phyloP scores from a whole-genome alignment of 306 rosid genomes.

The Fragaria nilgerrensis region DNA sequence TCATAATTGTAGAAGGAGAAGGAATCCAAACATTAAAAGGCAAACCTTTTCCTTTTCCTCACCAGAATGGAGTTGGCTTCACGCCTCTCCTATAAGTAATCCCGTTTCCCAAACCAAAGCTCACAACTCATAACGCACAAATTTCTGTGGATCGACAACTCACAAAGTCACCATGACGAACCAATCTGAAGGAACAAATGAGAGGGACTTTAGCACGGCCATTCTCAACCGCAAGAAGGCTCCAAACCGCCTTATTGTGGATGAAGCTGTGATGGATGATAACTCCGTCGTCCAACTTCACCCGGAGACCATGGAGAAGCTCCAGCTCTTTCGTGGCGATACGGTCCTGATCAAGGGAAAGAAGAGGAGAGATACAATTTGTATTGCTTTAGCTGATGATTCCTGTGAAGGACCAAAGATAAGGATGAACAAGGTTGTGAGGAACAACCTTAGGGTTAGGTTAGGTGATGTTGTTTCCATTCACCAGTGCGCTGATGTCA shows the following conservation, averaged over 20 bases:
- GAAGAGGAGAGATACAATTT: constrained; percentile 32
- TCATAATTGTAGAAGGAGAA: background rate
- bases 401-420: too few relatives aligned
- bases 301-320: constrained; percentile 66
- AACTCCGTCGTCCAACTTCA: constrained; percentile 63
- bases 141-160: too few relatives aligned
- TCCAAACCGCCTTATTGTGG: constrained; percentile 69
- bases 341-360: constrained; percentile 62
- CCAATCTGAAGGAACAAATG: constrained; percentile 42
- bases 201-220: constrained; percentile 66
- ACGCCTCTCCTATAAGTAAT: background rate
- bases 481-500: too few relatives aligned
- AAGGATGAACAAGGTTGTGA: too few relatives aligned
- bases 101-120: background rate
- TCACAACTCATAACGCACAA: background rate
- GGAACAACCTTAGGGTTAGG: too few relatives aligned
- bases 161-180: background rate
- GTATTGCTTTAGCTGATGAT: constrained; percentile 19
- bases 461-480: too few relatives aligned
- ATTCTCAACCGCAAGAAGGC: constrained; percentile 73
- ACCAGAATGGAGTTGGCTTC: background rate
- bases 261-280: constrained; percentile 68
- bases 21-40: background rate
- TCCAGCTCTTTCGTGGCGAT: constrained; percentile 71
- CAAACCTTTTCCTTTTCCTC: background rate